phyloP scores from a whole-genome alignment of 495 filamentous ascomycete species.

The Penicillium flavigenum region DNA sequence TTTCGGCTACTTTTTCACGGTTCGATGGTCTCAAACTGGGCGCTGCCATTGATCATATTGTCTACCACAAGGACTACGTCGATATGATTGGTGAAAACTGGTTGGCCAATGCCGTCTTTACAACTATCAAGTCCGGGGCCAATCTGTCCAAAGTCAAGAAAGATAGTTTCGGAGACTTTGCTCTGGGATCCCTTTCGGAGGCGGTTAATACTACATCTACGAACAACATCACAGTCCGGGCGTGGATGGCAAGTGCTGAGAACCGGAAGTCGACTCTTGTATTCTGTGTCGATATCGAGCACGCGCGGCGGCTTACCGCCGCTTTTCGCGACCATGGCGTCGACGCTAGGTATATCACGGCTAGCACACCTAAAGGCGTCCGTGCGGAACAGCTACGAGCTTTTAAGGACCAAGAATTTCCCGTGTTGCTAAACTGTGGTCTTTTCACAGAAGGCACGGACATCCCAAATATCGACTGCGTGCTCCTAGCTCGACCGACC shows the following conservation, averaged over 20 bases:
- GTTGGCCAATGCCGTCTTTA: constrained; percentile 86
- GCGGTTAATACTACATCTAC: constrained; percentile 75
- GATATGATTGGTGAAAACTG: constrained; percentile 92
- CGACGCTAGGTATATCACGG: constrained; percentile 81
- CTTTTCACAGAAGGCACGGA: constrained; percentile 97
- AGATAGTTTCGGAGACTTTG: constrained; percentile 74
- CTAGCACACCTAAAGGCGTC: constrained; percentile 63
- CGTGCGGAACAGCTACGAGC: constrained; percentile 66
- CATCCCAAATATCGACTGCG: constrained; percentile 94
- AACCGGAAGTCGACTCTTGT: constrained; percentile 81
- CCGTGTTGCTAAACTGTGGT: constrained; percentile 90
- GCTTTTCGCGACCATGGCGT: constrained; percentile 74
- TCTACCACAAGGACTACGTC: constrained; percentile 95
- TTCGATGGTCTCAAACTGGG: constrained; percentile 87
- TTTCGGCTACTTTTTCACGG: constrained; percentile 89
- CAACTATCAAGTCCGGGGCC: constrained; percentile 78
- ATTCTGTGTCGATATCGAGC: constrained; percentile 86
- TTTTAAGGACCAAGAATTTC: constrained; percentile 75
- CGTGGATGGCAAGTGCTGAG: constrained; percentile 76
- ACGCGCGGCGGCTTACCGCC: constrained; percentile 69
- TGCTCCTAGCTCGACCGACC: constrained; percentile 86
- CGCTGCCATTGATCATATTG: constrained; percentile 88
- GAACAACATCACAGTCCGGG: constrained; percentile 78
- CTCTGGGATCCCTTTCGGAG: constrained; percentile 64
- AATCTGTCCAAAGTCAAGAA: constrained; percentile 69